Conservation (phyloP, 768 basidiomycete genomes). For the Cystofilobasidium capitatum region DNA sequence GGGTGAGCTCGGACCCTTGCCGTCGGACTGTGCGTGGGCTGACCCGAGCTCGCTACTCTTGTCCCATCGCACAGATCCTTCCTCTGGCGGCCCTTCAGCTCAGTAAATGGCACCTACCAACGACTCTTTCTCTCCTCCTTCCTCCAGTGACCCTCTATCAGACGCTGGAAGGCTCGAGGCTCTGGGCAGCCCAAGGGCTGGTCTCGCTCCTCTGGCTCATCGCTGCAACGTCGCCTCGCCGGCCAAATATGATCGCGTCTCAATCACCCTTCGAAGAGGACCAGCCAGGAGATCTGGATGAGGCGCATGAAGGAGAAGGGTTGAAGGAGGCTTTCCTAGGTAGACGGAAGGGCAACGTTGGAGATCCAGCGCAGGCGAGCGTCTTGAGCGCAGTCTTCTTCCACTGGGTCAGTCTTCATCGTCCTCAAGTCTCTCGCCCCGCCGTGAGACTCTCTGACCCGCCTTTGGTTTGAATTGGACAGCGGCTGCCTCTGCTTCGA, state of each 20-base stretch:
- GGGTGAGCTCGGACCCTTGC: too few relatives aligned
- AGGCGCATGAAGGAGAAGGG: not conserved
- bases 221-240: not conserved
- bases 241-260: not conserved
- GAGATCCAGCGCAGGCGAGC: not conserved
- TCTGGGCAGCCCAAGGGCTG: not conserved
- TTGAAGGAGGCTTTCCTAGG: not conserved
- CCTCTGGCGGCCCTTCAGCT: too few relatives aligned
- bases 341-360: not conserved
- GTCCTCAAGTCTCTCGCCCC: not conserved
- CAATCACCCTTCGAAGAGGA: not conserved
- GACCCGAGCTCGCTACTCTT: too few relatives aligned
- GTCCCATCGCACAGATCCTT: too few relatives aligned
- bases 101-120: not conserved
- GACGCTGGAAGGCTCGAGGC: not conserved
- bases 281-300: not conserved
- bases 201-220: not conserved
- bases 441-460: not conserved
- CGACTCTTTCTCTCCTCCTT: not conserved
- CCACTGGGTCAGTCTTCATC: constrained; percentile 11
- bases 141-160: not conserved
- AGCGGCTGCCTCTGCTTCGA: constrained; percentile 5
- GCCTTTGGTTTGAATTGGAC: not conserved
- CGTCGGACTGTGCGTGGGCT: too few relatives aligned
- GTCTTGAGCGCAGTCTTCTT: constrained; percentile 4